Percentiles rank a stretch among this genome's conserved stretches.
These are phyloP conservation scores for Pisolithus albus DNA, from an alignment of 768 basidiomycete genomes.

Conservation along the genomic window DNA sequence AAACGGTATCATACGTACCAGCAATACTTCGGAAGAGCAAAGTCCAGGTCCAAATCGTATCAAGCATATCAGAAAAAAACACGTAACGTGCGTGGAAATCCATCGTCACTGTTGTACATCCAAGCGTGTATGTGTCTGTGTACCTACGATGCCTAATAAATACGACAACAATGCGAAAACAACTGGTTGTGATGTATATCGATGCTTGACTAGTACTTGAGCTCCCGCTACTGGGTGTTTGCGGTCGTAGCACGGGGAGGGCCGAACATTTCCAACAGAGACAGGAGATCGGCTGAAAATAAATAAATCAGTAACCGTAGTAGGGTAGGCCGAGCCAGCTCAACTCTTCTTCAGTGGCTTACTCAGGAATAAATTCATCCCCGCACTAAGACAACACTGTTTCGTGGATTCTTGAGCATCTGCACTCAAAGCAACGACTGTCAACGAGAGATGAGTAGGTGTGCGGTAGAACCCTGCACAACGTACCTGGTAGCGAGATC, in stretches of 20 bases:
- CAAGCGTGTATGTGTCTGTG: too few relatives aligned
- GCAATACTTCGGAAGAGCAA: too few relatives aligned
- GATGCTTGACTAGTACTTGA: too few relatives aligned
- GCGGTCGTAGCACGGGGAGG: slow-evolving; percentile 9
- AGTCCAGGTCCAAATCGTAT: too few relatives aligned
- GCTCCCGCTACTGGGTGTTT: background rate
- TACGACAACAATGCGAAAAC: too few relatives aligned
- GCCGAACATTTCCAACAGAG: slow-evolving; percentile 50
- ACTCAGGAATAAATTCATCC: slow-evolving; percentile 72
- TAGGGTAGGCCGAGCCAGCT: slow-evolving; percentile 4
- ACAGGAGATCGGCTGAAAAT: slow-evolving; percentile 43
- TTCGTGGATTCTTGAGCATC: slow-evolving; percentile 76
- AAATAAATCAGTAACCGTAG: background rate
- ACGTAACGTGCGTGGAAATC: too few relatives aligned
- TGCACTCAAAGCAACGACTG: slow-evolving; percentile 68
- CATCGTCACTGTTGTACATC: too few relatives aligned
- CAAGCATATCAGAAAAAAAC: too few relatives aligned
- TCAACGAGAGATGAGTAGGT: background rate
- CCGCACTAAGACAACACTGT: slow-evolving; percentile 66
- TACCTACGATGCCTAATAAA: too few relatives aligned
- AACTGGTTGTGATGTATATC: too few relatives aligned
- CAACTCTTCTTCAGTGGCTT: slow-evolving; percentile 62
- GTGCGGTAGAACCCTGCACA: background rate
- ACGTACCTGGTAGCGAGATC: slow-evolving; percentile 50
- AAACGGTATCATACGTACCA: too few relatives aligned